phyloP scores from a whole-genome alignment of 2,329 filamentous ascomycete species.

The Penicillium sp. region DNA sequence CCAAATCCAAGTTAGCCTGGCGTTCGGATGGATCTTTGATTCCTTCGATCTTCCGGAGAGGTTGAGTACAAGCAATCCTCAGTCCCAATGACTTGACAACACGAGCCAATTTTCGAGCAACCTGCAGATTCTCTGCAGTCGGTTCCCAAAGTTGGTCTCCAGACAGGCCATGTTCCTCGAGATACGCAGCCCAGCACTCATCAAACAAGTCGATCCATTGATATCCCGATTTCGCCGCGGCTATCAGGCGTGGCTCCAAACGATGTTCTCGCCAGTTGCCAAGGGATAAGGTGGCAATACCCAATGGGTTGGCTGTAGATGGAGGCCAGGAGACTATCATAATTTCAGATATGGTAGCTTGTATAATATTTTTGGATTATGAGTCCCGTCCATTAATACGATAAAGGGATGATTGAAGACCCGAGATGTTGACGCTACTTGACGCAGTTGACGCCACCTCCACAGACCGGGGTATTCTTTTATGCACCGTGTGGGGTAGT shows the following conservation, averaged over 20 bases:
- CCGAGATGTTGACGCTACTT: not conserved
- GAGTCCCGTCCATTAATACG: not conserved
- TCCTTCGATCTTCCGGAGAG: conserved; percentile 33
- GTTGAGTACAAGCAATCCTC: conserved; percentile 35
- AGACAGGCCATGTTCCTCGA: conserved; percentile 27
- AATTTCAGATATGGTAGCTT: not conserved
- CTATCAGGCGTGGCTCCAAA: conserved; percentile 29
- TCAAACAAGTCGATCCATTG: conserved; percentile 36
- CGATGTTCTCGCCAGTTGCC: conserved; percentile 30
- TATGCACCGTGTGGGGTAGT: not conserved
- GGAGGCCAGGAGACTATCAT: conserved; percentile 21
- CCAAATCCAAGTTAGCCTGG: conserved; percentile 22
- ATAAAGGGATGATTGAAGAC: not conserved
- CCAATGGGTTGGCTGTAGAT: conserved; percentile 20
- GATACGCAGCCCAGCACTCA: conserved; percentile 36
- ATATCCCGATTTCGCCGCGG: conserved; percentile 32
- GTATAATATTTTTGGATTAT: not conserved
- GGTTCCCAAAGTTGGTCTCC: conserved; percentile 30
- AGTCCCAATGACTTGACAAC: conserved; percentile 32
- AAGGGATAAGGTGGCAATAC: conserved; percentile 35
- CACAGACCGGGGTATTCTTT: not conserved
- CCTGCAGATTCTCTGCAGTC: conserved; percentile 24
- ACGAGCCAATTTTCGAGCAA: conserved; percentile 29
- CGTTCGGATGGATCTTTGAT: conserved; percentile 30
- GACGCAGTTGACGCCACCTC: not conserved